Base-by-base conservation (phyloP, 2,329 filamentous ascomycete genomes). In the Aphanoascus verrucosus region DNA sequence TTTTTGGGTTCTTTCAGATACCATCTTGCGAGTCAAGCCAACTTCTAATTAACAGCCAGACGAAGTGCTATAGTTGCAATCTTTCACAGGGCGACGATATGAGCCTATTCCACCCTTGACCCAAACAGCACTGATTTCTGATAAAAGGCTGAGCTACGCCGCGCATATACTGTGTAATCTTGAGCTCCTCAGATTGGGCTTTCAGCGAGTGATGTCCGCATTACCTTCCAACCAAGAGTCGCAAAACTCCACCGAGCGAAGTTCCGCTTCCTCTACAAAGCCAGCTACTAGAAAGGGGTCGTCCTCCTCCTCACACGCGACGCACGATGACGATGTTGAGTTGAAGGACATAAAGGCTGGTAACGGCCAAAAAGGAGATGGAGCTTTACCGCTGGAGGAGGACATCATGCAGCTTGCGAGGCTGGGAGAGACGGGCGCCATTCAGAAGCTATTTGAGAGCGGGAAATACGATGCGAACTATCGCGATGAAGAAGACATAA, bases 361-460 rank as follows among this genome's bases (percentile, higher is more conserved):
- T 40, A 57, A 61, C 23, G 60, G 59, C 42, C 56, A 61, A 20
- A 59, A 63, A 53, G 52, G 68, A 62, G 66, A 63, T 56, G 61
- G 63, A 17, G 62, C 66, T 32, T 64, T 70, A 32, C 69, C 69
- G 19, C 49, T 71, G 2, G 82, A 87, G 64, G 80, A 87, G 61
- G 91, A 98, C 72, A 84, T 98, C 61, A 97, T 98, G 91, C 91
- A 96, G 73, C 74, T 96, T 67, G 89, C 93, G 40, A 79, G 93
- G 56, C 72, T 94, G 61, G 93, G 94, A 54, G 89, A 98, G 66
- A 81, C 96, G 56, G 75, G 78, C 6, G 85, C 81, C 51, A 93
- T 98, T 76, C 86, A 95, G 73, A 89, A 84, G 73, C 77, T 98
- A 49, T 94, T 96, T 61, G 87, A 91, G 65, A 81, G 79, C 54